Base-by-base conservation (phyloP, 352 stramenopile genomes). In the Globisporangium paroecandrum region DNA sequence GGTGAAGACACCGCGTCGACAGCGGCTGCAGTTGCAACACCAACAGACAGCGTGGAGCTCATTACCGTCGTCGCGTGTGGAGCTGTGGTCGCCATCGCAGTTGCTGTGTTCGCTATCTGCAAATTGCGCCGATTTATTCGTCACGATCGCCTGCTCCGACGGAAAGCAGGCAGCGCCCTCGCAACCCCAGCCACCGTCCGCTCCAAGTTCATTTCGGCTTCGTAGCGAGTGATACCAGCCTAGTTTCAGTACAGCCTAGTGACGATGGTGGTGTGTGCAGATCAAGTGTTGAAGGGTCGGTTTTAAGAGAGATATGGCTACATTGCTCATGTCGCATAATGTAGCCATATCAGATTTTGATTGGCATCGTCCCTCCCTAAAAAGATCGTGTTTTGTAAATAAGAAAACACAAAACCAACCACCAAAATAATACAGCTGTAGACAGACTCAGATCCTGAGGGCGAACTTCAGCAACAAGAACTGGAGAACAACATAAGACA, bases 301-400 rank as follows among this genome's bases (percentile, higher is more conserved):
- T 51, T 51, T 51, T 51, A 51, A 51, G 18, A 24, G 18, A 51
- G 18, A 51, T 61, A 51, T 61, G 27, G 25, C 0, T 61, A 56
- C 22, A 29, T 56, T 25, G 8, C 1, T 56, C 49, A 29, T 56
- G n/a, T 56, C 49, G 9, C 49, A 56, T 10, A 29, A 18, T 56
- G 49, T 56, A 56, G 49, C 49, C 22, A 56, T 56, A 29, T 56
- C 22, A 27, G 49, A 56, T 56, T 56, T 56, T 51, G 43, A 51
- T 51, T 51, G 43, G 43, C 18, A 51, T 24, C 43, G 22, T 24
- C 43, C 43, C 41, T 49, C 36, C 9, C 10, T 15, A 41, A 9
- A 49, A 43, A 49, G 18, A n/a, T 49, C 41, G 41, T 49, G 41
- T 22, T 46, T 46, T 46, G 38, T 46, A 6, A 20, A 46, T 46